Base-by-base conservation (phyloP, 371 early-diverging fungal species). In the Mortierella sp. region DNA sequence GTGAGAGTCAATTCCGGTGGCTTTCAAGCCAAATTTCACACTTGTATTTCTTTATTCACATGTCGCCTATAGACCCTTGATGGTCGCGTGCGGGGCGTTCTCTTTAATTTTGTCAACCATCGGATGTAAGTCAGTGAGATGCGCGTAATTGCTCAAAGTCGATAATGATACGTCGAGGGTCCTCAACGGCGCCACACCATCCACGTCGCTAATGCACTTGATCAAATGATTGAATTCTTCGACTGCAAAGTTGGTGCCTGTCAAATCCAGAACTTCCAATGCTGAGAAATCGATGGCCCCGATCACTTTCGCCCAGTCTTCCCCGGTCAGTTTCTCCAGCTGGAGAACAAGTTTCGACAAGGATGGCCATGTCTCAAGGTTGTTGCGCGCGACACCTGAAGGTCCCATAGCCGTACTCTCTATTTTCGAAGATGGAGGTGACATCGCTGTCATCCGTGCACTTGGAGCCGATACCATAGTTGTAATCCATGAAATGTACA, bases 211-310 rank as follows among this genome's bases (percentile, higher is more conserved):
- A 30, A 57, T 28, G 21, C 19, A 30, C 5, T 18, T 30, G 30
- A 47, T 21, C 19, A 57, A 27, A 9, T 3, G 9, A 6, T 47
- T 18, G 21, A 57, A 14, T 14, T 57, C 31, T 3, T 47, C 31
- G 18, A 46, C 2, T 2, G 28, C 47, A 47, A 57, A 57, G 39
- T 46, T 57, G n/a, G 60, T 41, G 5, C n/a, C 19, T 18, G 41
- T 38, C 28, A 60, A 42, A 30, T 41, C 51, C 19, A 60, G 51
- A 13, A 48, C 10, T 12, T 51, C 43, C 2, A 60, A n/a, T 5
- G 5, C 14, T 0, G 60, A 50, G 28, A 51, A 49, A 28, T 60
- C 60, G 2, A 60, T 10, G 8, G 42, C 51, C 2, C 27, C 14
- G 7, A 51, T 51, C 26, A 60, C 21, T n/a, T 21, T 12, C 16